Evolutionary conservation across 495 filamentous ascomycete species (phyloP).

Genomic region (Pyrenopolyporus hunteri): DNA sequence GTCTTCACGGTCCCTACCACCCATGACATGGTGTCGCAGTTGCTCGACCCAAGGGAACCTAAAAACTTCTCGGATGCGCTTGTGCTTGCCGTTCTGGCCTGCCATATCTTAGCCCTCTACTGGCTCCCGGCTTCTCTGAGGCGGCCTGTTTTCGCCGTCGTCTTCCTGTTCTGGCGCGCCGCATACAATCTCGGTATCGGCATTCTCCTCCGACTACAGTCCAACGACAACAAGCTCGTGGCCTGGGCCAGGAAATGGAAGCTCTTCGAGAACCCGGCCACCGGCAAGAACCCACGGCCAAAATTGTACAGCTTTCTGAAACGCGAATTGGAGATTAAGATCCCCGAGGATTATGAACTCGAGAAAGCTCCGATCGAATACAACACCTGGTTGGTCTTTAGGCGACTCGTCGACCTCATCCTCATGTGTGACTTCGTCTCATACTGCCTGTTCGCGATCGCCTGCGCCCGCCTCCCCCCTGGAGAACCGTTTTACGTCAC

Average conservation of each 20-base stretch:
- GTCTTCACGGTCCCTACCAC: slow-evolving; percentile 96
- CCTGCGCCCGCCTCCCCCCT: slow-evolving; percentile 76
- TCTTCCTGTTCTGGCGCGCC: slow-evolving; percentile 91
- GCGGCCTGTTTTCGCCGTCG: slow-evolving; percentile 74
- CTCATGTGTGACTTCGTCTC: slow-evolving; percentile 98
- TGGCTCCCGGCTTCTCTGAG: slow-evolving; percentile 68
- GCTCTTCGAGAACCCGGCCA: slow-evolving; percentile 83
- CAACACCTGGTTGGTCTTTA: slow-evolving; percentile 97
- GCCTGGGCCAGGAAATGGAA: slow-evolving; percentile 84
- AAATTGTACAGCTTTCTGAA: slow-evolving; percentile 82
- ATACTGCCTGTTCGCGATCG: slow-evolving; percentile 93
- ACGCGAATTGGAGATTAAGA: slow-evolving; percentile 89
- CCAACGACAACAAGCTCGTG: slow-evolving; percentile 82
- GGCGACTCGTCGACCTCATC: slow-evolving; percentile 92
- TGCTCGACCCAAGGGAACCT: slow-evolving; percentile 91
- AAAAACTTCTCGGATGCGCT: slow-evolving; percentile 88
- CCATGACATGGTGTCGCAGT: slow-evolving; percentile 98
- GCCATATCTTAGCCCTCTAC: slow-evolving; percentile 75
- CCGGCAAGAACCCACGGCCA: slow-evolving; percentile 80
- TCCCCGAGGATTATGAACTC: slow-evolving; percentile 91
- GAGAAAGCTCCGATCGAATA: slow-evolving; percentile 94
- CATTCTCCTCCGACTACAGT: slow-evolving; percentile 86
- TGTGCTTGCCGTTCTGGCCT: slow-evolving; percentile 79
- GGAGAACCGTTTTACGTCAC: slow-evolving; percentile 74
- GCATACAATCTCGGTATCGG: slow-evolving; percentile 95